Evolutionary conservation across 495 filamentous ascomycete genomes (phyloP), one percentile per base, ranked within the genome.

Genomic region (Aspergillus leporis): DNA sequence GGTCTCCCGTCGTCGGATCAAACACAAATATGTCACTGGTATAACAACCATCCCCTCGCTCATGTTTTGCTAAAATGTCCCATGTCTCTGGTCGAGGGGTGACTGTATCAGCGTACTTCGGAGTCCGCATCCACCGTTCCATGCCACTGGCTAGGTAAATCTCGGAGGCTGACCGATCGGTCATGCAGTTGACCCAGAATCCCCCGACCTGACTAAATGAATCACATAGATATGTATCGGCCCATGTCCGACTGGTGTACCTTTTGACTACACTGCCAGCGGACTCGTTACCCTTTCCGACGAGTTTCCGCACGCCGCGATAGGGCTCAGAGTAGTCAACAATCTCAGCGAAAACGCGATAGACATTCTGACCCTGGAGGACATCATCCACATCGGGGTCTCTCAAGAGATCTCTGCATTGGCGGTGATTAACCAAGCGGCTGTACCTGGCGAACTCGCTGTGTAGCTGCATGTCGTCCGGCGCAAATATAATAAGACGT

Each of bases 111-210:
- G 59, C 50, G 72, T 66, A 64, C 40, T 70, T 66, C 6, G 79
- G 79, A 1, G 76, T 73, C 0, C 80, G 74, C 50, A 81, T 78
- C 73, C 68, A 79, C 48, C 67, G 60, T 61, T 85, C 79, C 43
- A 78, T 72, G 0, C 76, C 73, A 56, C 64, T 77, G 9, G 77
- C 71, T 36, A 85, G 78, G 51, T 70, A 85, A 51, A 84, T 79
- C 7, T 83, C 77, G 0, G 40, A 61, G 0, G 66, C 51, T 0
- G 65, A 13, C 19, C 62, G 47, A 23, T 80, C 71, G 0, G 78
- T 81, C 80, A 85, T 81, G 51, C 72, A 77, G 56, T 83, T 85
- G 14, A 83, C 75, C 65, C 66, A 83, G 23, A 85, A 73, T 0
- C 81, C 79, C 21, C 62, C 81, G 1, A 83, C 75, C 57, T 85